Evolutionary conservation across 2,329 filamentous ascomycete species (phyloP).

Genomic region (Lachnellula subtilissima): DNA sequence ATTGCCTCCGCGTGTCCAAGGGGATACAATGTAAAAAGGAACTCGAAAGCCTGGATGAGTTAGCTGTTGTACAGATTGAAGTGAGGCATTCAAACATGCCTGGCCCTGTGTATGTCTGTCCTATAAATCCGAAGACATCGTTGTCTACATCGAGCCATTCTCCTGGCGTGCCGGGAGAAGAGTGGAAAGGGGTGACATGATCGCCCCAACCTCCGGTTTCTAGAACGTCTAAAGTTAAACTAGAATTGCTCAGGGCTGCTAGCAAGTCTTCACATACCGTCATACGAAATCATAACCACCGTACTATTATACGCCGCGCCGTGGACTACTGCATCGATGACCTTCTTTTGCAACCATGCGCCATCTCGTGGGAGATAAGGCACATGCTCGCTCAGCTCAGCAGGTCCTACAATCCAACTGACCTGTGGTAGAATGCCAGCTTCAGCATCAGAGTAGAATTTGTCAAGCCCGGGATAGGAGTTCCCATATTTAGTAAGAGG

Average conservation of each 20-base stretch:
- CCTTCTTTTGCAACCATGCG: conserved; percentile 47
- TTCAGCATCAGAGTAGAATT: conserved; percentile 45
- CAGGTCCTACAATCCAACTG: conserved; percentile 45
- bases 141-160: conserved; percentile 45
- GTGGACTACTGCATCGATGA: conserved; percentile 46
- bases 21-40: conserved; percentile 51
- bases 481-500: conserved; percentile 37
- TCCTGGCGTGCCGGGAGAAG: conserved; percentile 43
- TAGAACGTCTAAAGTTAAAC: conserved; percentile 12
- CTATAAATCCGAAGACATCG: conserved; percentile 18
- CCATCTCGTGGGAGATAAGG: conserved; percentile 49
- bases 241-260: background rate
- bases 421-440: conserved; percentile 47
- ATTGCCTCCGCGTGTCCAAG: conserved; percentile 49
- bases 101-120: conserved; percentile 40
- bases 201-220: conserved; percentile 52
- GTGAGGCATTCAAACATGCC: background rate
- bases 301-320: conserved; percentile 46
- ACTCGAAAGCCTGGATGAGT: conserved; percentile 39
- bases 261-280: conserved; percentile 31
- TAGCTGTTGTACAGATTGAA: background rate
- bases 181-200: conserved; percentile 48
- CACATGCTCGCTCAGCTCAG: conserved; percentile 47
- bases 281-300: conserved; percentile 46
- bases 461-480: conserved; percentile 31